Evolutionary conservation across 306 rosid species (phyloP).

Genomic region (Hylodesmum podocarpum): DNA sequence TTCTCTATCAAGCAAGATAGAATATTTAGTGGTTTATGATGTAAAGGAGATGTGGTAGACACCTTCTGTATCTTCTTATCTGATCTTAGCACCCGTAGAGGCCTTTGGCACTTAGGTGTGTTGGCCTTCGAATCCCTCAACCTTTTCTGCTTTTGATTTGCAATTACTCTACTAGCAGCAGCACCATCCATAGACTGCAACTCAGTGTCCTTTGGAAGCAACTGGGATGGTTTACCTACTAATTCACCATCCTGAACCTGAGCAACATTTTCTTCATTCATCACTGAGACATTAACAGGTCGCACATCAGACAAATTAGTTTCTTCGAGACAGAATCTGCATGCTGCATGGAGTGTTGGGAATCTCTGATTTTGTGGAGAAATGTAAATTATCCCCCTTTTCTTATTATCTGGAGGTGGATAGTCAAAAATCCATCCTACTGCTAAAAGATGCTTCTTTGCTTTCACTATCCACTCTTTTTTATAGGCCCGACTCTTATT

Average conservation of each 20-base stretch:
- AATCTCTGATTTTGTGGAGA: constrained; percentile 43
- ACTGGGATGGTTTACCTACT: constrained; percentile 27
- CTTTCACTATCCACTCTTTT: constrained; percentile 30
- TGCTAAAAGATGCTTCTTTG: constrained; percentile 47
- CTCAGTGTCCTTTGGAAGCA: constrained; percentile 28
- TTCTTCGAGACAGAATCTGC: constrained; percentile 39
- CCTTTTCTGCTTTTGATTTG: constrained; percentile 31
- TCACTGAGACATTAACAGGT: constrained; percentile 20
- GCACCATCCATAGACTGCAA: constrained; percentile 10
- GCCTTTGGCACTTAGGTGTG: constrained; percentile 30
- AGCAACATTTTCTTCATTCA: constrained; percentile 30
- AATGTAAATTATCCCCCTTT: constrained; percentile 37
- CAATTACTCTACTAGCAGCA: constrained; percentile 27
- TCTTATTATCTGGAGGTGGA: constrained; percentile 34
- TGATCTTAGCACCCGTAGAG: constrained; percentile 46
- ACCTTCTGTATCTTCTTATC: constrained; percentile 59
- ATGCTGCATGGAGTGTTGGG: constrained; percentile 43
- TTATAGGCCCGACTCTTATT: not conserved
- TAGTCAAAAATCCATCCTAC: constrained; percentile 47
- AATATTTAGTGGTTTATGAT: constrained; percentile 57
- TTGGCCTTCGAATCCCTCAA: constrained; percentile 29
- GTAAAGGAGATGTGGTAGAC: constrained; percentile 40
- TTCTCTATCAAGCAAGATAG: constrained; percentile 87
- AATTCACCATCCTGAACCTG: constrained; percentile 17
- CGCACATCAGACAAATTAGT: constrained; percentile 24